Evolutionary conservation across 2,329 filamentous ascomycete genomes (phyloP), one percentile per base, ranked within the genome.

Genomic region (Talaromyces sp.): DNA sequence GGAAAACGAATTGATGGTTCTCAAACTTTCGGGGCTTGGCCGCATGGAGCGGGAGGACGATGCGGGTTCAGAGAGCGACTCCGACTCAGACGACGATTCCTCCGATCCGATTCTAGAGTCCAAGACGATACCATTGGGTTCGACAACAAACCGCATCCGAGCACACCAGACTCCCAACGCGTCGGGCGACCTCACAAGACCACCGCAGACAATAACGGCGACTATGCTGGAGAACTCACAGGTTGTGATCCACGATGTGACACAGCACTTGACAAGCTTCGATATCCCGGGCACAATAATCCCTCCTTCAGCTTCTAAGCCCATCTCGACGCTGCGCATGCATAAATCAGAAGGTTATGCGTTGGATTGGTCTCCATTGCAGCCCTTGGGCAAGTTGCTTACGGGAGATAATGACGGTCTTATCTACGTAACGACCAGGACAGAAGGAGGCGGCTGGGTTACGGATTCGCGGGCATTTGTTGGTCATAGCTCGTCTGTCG

Each of bases 291-390:
- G 95, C 63, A 89, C 88, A 49, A 82, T 87, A 66, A 85, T 98
- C 66, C 87, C 90, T 7, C 83, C 91, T 1, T 87, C 90, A 70
- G 91, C 96, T 73, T 93, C 92, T 75, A 96, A 96, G 79, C 92
- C 95, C 36, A 78, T 96, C 57, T 90, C 85, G 66, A 97, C 92
- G 2, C 87, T 99, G 68, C 86, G 90, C 68, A 92, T 93, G 68
- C 95, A 99, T 84, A 93, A 93, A 78, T 81, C 87, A 13, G 95
- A 99, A 81, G 95, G 95, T 55, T 99, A 98, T 75, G 95, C 92
- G 0, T 78, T 99, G n/a, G 95, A 97, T 78, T 99, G 95, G 95
- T 96, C 93, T 28, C 90, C 92, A 0, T 75, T 91, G 10, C 84
- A 91, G 53, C 86, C 92, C 0, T 84, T 88, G 54, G 93, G 93